Base-by-base conservation (phyloP, 1,284 basidiomycete genomes). In the Golubevia sp. region DNA sequence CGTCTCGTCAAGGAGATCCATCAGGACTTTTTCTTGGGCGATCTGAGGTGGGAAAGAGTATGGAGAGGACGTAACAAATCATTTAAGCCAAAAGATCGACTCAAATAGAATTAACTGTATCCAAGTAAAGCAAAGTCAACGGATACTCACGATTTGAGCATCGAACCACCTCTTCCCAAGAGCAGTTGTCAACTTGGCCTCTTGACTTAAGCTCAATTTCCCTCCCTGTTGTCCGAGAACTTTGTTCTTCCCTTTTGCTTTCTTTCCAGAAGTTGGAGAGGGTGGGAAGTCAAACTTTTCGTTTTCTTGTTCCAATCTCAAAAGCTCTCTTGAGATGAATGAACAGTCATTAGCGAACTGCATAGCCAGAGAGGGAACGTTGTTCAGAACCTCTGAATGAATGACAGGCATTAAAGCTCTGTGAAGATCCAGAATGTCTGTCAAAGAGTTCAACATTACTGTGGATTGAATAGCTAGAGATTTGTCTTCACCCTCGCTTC, bases 291-390 rank as follows among this genome's bases (percentile, higher is more conserved):
- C 21, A 13, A 52, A 23, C 6, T 6, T 7, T 23, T 23, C 21
- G 13, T 66, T 2, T 74, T 64, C 27, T 84, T 69, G 55, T 79
- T 68, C 60, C 86, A 63, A 26, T 58, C 71, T 61, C 13, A 48
- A 30, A 3, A 85, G 72, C 50, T 83, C 73, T 3, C 76, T 68
- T 0, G 86, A 84, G 13, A 97, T 85, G 82, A 91, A 94, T 25
- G 88, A 80, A 72, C 91, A 93, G 70, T 97, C 92, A 83, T 98
- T 98, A 24, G 91, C 90, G 78, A 92, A 92, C 58, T 91, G 89
- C 87, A 97, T 90, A 0, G 88, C 86, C 26, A 88, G 85, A 15
- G 89, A 88, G 3, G 90, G 86, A 0, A 88, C 87, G 38, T 87
- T 84, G 15, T 84, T 76, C 48, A 93, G 84, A 25, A 87, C 85